Conservation (phyloP, 2,329 filamentous ascomycete genomes). For the Trichoderma hamatum region DNA sequence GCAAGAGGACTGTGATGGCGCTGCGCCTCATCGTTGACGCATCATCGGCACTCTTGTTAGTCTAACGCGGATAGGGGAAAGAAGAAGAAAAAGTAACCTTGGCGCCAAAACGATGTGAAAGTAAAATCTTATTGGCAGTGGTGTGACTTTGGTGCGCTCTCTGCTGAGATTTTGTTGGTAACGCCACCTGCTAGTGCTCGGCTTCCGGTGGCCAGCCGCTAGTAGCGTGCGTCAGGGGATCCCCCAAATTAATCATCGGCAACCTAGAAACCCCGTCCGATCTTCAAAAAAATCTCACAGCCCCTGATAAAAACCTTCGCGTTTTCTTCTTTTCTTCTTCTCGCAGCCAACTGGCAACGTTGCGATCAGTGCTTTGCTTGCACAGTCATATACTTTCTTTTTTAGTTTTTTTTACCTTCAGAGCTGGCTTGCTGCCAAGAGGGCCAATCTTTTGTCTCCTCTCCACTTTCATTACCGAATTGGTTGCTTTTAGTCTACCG, state of each 20-base stretch:
- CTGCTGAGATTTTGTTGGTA: conserved; percentile 18
- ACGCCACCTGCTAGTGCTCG: conserved; percentile 23
- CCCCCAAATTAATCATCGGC: conserved; percentile 32
- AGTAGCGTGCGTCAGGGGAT: conserved; percentile 31
- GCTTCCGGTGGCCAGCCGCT: conserved; percentile 11
- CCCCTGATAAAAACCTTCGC: conserved; percentile 22
- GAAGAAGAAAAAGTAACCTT: background rate
- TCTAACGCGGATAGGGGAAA: background rate
- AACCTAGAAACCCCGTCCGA: conserved; percentile 17
- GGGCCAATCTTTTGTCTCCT: conserved; percentile 5
- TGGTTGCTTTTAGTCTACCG: background rate
- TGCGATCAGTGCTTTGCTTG: conserved; percentile 2
- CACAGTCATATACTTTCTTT: conserved; percentile 1
- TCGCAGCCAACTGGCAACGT: background rate
- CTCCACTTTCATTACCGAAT: background rate
- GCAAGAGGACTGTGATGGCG: background rate
- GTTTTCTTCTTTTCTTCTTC: background rate
- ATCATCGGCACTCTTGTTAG: background rate
- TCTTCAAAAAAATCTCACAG: conserved; percentile 12
- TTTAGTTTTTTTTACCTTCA: background rate
- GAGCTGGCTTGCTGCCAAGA: conserved; percentile 2
- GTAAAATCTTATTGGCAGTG: conserved; percentile 4
- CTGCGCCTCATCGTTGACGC: background rate
- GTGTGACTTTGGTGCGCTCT: conserved; percentile 19
- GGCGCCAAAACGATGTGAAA: background rate